Evolutionary conservation across 2,329 filamentous ascomycete species (phyloP).

Genomic region (Apiospora aurea): DNA sequence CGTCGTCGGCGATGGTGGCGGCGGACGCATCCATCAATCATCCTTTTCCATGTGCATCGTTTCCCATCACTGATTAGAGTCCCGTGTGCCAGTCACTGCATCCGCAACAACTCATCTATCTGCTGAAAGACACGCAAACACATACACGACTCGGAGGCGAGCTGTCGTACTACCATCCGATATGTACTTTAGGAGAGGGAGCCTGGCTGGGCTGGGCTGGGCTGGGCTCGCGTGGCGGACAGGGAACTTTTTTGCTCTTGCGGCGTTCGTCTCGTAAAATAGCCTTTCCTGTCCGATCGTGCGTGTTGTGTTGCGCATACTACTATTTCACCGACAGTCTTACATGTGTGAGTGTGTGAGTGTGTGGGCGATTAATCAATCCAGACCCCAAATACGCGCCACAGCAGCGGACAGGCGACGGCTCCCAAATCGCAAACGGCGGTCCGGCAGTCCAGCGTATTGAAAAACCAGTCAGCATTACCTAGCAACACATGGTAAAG

Average conservation of each 20-base stretch:
- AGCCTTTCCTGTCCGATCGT: not conserved
- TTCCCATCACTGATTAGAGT: not conserved
- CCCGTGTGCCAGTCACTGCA: not conserved
- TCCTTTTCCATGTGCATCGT: not conserved
- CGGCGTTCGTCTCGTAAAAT: not conserved
- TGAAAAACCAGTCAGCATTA: not conserved
- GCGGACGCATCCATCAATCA: not conserved
- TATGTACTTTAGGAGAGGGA: not conserved
- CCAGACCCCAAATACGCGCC: not conserved
- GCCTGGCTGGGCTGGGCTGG: not conserved
- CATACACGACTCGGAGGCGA: slow-evolving; percentile 7
- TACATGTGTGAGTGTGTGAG: not conserved
- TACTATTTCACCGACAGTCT: not conserved
- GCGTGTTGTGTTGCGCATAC: not conserved
- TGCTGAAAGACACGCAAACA: not conserved
- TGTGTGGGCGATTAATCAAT: not conserved
- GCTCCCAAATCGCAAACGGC: not conserved
- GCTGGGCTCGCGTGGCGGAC: slow-evolving; percentile 10
- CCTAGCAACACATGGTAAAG: not conserved
- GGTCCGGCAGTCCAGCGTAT: not conserved
- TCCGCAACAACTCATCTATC: not conserved
- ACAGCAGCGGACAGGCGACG: not conserved
- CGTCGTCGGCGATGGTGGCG: not conserved
- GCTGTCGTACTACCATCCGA: slow-evolving; percentile 11
- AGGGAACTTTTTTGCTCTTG: not conserved